These are phyloP conservation scores for Umbelopsis sp. DNA, from an alignment of 371 early-diverging fungal species.

Conservation along the genomic window DNA sequence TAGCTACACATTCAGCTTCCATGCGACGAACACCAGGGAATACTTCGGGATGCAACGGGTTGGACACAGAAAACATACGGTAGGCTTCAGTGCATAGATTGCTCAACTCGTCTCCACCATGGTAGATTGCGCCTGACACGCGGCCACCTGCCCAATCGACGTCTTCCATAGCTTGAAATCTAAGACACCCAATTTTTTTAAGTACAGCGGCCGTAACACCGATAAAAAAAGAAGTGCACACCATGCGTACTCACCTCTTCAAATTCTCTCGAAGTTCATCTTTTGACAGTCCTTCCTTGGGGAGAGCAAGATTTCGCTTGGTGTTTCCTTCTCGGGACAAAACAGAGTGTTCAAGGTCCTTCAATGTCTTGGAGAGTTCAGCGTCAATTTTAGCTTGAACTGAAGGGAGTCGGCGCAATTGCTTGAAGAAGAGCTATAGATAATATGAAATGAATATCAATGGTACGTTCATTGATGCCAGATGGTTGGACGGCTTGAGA, in stretches of 20 bases:
- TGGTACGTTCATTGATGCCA: not conserved
- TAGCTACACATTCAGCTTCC: constrained; percentile 93
- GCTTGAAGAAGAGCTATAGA: constrained; percentile 57
- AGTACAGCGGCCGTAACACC: not conserved
- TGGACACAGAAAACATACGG: constrained; percentile 81
- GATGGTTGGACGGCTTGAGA: not conserved
- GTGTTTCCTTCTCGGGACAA: constrained; percentile 65
- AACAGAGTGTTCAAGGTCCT: constrained; percentile 76
- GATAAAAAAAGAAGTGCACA: not conserved
- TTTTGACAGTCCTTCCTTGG: constrained; percentile 66
- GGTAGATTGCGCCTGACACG: constrained; percentile 92
- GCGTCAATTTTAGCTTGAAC: constrained; percentile 59
- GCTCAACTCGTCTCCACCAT: constrained; percentile 83
- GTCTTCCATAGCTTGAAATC: constrained; percentile 47
- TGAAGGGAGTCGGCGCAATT: constrained; percentile 59
- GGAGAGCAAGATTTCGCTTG: constrained; percentile 65
- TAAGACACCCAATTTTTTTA: constrained; percentile 20
- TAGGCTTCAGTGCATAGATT: constrained; percentile 82
- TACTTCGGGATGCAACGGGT: constrained; percentile 95
- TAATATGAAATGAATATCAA: not conserved
- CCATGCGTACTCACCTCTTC: constrained; percentile 43
- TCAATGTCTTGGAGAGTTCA: constrained; percentile 70
- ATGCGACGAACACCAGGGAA: constrained; percentile 95
- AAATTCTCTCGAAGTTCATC: constrained; percentile 63
- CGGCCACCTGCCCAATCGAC: constrained; percentile 88